phyloP scores from a whole-genome alignment of 83 land plant species.

The Isoetes engelmannii region DNA sequence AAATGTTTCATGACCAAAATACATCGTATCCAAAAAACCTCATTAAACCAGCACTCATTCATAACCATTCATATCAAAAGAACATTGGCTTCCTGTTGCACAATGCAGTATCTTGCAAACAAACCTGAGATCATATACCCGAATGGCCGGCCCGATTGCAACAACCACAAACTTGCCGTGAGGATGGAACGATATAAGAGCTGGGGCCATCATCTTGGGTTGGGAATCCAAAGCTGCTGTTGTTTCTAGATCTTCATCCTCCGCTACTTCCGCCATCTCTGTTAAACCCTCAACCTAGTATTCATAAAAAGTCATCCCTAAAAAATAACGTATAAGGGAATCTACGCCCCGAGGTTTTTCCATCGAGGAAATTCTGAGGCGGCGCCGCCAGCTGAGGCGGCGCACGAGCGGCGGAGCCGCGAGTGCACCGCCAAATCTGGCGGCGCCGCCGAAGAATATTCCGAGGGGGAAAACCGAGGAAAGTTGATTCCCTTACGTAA shows the following conservation, averaged over 20 bases:
- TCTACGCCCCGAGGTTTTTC: too few species aligned
- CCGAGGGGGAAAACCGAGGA: too few species aligned
- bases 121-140: constrained; percentile 1
- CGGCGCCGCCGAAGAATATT: too few species aligned
- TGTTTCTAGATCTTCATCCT: background rate
- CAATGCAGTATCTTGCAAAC: background rate
- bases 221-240: background rate
- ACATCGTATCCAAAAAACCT: background rate
- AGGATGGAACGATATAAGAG: background rate
- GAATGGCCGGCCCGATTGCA: background rate
- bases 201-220: constrained; percentile 4
- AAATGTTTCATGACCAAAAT: background rate
- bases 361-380: too few species aligned
- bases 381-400: too few species aligned
- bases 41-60: background rate
- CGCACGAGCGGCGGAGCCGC: too few species aligned
- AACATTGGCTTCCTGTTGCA: background rate
- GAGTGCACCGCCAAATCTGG: too few species aligned
- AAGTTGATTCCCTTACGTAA: too few species aligned
- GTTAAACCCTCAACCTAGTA: background rate
- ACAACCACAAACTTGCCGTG: background rate
- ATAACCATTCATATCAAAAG: background rate
- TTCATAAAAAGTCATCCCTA: too few species aligned
- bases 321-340: too few species aligned
- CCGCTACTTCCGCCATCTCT: background rate